Conservation (phyloP, 148 eudicot species). For the Persicaria tinctoria region DNA sequence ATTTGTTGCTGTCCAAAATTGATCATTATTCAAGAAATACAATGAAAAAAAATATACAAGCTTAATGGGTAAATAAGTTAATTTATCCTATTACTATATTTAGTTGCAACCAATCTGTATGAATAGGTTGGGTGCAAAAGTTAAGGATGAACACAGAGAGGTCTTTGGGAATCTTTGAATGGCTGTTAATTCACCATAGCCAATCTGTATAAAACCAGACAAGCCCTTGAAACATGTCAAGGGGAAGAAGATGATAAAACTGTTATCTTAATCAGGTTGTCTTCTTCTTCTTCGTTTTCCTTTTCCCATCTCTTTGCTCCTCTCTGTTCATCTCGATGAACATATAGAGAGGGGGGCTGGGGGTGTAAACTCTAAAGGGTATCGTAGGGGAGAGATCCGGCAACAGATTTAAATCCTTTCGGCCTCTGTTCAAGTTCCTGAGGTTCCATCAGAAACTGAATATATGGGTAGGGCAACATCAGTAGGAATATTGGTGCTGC, state of each 20-base stretch:
- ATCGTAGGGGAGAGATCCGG: neutral
- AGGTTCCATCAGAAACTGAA: neutral
- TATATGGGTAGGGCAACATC: neutral
- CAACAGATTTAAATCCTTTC: neutral
- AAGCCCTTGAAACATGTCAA: neutral
- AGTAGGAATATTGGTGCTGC: neutral
- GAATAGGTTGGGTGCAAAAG: neutral
- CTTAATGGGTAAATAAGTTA: neutral
- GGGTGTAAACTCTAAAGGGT: neutral
- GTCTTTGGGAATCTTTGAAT: neutral
- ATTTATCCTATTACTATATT: neutral
- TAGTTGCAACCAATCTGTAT: neutral
- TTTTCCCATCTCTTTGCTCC: neutral
- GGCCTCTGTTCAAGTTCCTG: neutral
- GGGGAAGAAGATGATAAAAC: neutral
- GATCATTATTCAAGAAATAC: neutral
- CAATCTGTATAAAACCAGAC: neutral
- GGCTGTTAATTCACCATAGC: neutral
- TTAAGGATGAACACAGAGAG: neutral
- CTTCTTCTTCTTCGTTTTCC: neutral
- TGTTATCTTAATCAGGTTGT: neutral
- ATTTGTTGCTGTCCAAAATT: neutral
- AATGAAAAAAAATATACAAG: neutral
- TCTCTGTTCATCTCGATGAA: neutral
- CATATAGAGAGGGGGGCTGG: neutral